Evolutionary conservation across 2,329 filamentous ascomycete species (phyloP).

Genomic region (Trichoderma brevicompactum): DNA sequence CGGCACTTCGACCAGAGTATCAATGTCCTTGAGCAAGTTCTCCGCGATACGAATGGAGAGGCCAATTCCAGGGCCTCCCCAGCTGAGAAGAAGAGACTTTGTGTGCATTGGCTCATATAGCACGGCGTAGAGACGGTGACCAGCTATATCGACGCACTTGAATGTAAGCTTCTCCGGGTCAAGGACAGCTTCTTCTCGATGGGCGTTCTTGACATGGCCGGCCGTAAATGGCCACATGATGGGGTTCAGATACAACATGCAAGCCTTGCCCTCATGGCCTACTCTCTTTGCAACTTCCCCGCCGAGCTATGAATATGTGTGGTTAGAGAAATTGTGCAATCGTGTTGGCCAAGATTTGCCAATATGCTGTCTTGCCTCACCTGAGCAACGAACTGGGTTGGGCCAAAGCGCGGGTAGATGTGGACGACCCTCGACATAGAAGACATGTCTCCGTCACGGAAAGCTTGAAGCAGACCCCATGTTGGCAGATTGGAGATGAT

Average conservation of each 20-base stretch:
- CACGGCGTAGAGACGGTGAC: conserved; percentile 51
- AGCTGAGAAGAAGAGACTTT: conserved; percentile 47
- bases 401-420: conserved; percentile 54
- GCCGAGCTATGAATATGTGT: conserved; percentile 40
- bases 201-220: conserved; percentile 41
- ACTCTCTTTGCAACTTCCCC: conserved; percentile 42
- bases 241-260: conserved; percentile 42
- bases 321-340: background rate
- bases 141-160: conserved; percentile 48
- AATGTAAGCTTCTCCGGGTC: conserved; percentile 43
- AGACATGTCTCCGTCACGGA: conserved; percentile 49
- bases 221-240: conserved; percentile 39
- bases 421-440: conserved; percentile 45
- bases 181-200: conserved; percentile 45
- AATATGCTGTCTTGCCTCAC: conserved; percentile 35
- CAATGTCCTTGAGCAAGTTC: conserved; percentile 45
- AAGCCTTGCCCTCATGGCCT: conserved; percentile 37
- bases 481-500: conserved; percentile 52
- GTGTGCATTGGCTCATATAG: conserved; percentile 45
- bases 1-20: conserved; percentile 42
- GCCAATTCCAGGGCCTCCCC: conserved; percentile 53
- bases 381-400: conserved; percentile 43
- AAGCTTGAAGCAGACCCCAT: conserved; percentile 46
- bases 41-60: conserved; percentile 53
- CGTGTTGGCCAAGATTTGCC: background rate